Evolutionary conservation across 2,329 filamentous ascomycete genomes (phyloP).

Genomic region (Aureobasidium leucospermi): DNA sequence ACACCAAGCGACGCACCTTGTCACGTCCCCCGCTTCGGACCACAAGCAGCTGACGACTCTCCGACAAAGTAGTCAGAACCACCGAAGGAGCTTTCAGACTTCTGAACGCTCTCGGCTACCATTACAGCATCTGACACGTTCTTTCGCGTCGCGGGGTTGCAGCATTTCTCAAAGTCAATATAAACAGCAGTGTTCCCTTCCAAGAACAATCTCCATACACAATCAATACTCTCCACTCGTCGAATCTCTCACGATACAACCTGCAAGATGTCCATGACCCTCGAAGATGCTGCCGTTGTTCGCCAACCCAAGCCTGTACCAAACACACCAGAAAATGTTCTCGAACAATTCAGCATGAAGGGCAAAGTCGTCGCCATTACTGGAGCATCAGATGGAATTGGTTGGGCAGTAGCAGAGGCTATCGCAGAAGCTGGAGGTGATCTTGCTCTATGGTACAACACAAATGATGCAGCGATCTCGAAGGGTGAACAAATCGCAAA

Average conservation of each 20-base stretch:
- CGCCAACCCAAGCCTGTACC: constrained; percentile 23
- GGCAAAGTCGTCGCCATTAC: constrained; percentile 42
- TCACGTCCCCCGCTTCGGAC: background rate
- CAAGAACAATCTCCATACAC: background rate
- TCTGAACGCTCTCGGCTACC: no score
- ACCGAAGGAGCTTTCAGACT: no score
- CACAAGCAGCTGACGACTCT: background rate
- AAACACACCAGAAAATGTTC: constrained; percentile 23
- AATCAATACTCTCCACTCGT: background rate
- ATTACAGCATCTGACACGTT: no score
- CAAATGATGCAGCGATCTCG: constrained; percentile 17
- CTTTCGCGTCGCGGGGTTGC: background rate
- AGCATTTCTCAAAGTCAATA: background rate
- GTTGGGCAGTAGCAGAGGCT: constrained; percentile 33
- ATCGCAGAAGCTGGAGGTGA: constrained; percentile 32
- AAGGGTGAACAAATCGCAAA: constrained; percentile 16
- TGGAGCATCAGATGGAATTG: constrained; percentile 42
- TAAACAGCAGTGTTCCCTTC: background rate
- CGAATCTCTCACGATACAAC: background rate
- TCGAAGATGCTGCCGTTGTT: constrained; percentile 21
- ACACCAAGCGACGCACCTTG: background rate
- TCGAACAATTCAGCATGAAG: constrained; percentile 20
- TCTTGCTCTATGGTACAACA: constrained; percentile 32
- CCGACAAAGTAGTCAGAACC: background rate
- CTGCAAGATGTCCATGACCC: constrained; percentile 26